phyloP scores from a whole-genome alignment of 164 flowering plant species.

The Aristolochia fimbriata region DNA sequence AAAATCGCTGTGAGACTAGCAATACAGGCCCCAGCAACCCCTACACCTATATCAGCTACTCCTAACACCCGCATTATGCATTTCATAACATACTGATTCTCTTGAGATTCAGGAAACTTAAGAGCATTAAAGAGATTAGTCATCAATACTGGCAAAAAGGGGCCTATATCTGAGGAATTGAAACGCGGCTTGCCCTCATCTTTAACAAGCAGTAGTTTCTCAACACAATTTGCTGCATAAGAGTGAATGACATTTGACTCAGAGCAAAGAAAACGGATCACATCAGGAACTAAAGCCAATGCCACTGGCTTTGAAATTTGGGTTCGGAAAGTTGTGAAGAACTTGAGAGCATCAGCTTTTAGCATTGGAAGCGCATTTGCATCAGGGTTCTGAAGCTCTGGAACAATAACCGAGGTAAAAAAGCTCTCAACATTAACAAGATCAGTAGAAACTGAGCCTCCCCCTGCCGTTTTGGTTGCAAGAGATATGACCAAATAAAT shows the following conservation, averaged over 20 bases:
- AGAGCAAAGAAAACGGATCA: conserved; percentile 53
- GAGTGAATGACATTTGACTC: conserved; percentile 96
- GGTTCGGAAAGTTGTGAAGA: conserved; percentile 68
- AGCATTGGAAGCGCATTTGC: conserved; percentile 72
- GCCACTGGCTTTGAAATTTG: conserved; percentile 54
- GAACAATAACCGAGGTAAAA: conserved; percentile 56
- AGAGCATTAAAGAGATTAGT: conserved; percentile 66
- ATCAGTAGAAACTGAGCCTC: conserved; percentile 58
- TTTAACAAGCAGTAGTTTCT: conserved; percentile 81
- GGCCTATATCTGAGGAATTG: conserved; percentile 47
- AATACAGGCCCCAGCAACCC: conserved; percentile 64
- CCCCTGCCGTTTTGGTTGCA: conserved; percentile 62
- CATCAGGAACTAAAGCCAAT: conserved; percentile 50
- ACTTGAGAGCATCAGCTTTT: conserved; percentile 86
- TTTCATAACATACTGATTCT: conserved; percentile 85
- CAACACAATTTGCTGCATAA: conserved; percentile 92
- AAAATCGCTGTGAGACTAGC: conserved; percentile 52
- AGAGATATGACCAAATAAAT: conserved; percentile 86
- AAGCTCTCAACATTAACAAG: conserved; percentile 72
- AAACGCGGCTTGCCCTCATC: conserved; percentile 64
- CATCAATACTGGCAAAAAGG: conserved; percentile 48
- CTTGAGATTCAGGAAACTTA: conserved; percentile 76
- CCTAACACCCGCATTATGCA: conserved; percentile 91
- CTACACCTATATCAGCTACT: conserved; percentile 58
- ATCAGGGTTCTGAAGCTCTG: conserved; percentile 70